Base-by-base conservation (phyloP, 2,329 filamentous ascomycete genomes). In the Aspergillus fructus region DNA sequence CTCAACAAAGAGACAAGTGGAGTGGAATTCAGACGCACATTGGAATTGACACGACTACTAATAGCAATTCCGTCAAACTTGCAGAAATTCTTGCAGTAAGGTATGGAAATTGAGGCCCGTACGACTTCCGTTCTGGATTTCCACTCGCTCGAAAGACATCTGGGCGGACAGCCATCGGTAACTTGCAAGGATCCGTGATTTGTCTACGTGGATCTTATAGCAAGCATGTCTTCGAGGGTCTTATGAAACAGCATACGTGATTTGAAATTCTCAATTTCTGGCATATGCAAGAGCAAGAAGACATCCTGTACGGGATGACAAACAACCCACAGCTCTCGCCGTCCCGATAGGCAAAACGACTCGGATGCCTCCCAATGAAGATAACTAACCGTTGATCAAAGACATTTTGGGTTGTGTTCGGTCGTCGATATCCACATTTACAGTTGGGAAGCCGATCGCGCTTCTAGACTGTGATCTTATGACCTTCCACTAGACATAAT, bases 171-270 rank as follows among this genome's bases (percentile, higher is more conserved):
- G 48, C 19, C 42, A 13, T 45, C 56, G 23, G 51, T 27, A 39
- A 49, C 51, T 47, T 53, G 30, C 56, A 58, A 54, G 50, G 56
- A 50, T 52, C 17, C 24, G 37, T 17, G 37, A 46, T 49, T 40
- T 47, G 33, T 54, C 56, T 50, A 30, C 33, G 45, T 48, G 46
- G 30, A 50, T 50, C 30, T 37, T 53, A 17, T 39, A 46, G 40
- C 17, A 43, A 42, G 56, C 30, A 27, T 27, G 21, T 27, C 40
- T 19, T 45, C 33, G 49, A 53, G 30, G 41, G 47, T 46, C 40
- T 49, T 41, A 50, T 49, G 23, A 43, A 41, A 46, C 33, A 45
- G 27, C 15, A 24, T 49, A 34, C 30, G 37, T 58, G 46, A 58
- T 58, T 54, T 53, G 56, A 39, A 49, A 54, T 33, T 19, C 24